These are phyloP conservation scores for Skeletonema potamos DNA, from an alignment of 108 stramenopile genomes.

Conservation along the genomic window DNA sequence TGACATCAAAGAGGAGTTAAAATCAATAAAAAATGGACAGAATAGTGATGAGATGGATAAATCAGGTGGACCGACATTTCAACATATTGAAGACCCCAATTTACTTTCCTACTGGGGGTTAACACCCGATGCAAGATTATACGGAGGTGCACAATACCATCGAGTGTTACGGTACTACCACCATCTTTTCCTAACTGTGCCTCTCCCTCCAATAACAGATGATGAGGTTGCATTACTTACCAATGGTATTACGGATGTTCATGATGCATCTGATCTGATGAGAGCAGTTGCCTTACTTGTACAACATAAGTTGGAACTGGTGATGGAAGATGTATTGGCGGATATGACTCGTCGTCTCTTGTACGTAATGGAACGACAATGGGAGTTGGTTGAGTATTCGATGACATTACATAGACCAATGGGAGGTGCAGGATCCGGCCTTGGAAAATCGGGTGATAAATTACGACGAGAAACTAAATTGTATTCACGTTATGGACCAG, in stretches of 20 bases:
- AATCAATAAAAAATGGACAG: not conserved
- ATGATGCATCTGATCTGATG: conserved; percentile 27
- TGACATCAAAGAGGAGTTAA: not conserved
- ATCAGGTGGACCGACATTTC: not conserved
- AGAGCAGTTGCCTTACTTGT: conserved; percentile 22
- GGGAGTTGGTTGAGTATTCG: conserved; percentile 35
- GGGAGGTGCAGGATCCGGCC: conserved; percentile 8
- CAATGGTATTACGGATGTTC: conserved; percentile 27
- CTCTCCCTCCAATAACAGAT: conserved; percentile 13
- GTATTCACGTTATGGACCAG: conserved; percentile 3
- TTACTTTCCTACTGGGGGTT: conserved; percentile 22
- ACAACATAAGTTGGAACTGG: conserved; percentile 26
- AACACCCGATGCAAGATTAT: conserved; percentile 22
- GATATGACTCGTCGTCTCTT: conserved; percentile 28
- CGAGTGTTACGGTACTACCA: conserved; percentile 23
- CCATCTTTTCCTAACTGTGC: conserved; percentile 4
- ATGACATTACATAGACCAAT: conserved; percentile 21
- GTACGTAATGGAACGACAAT: conserved; percentile 24
- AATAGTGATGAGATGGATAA: not conserved
- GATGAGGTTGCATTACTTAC: conserved; percentile 27
- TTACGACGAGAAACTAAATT: not conserved
- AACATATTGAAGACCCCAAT: conserved; percentile 22
- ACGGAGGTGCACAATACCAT: conserved; percentile 38
- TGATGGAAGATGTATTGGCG: conserved; percentile 27
- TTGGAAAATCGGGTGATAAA: conserved; percentile 18